Base-by-base conservation (phyloP, 106 monocot species). In the Allium fistulosum region DNA sequence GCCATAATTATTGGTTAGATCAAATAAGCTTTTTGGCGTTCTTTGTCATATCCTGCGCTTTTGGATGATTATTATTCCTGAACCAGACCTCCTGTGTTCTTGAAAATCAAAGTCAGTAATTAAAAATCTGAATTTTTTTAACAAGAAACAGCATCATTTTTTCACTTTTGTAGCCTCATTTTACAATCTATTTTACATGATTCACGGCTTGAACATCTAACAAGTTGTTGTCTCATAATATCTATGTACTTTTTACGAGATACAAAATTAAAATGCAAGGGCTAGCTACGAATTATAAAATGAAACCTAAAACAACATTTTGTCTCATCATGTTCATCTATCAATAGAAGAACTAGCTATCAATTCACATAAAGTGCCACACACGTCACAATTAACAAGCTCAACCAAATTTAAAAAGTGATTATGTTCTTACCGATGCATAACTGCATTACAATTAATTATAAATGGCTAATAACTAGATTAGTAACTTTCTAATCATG, bases 311-410 rank as follows among this genome's bases (percentile, higher is more conserved):
- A 27, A 27, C 28, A 61, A 26, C 5, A 2, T 15, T 61, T 61
- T 61, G 61, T 61, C 61, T 61, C 28, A 27, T 61, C 61, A 27
- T 5, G 61, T 26, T 27, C 14, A 61, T 10, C 26, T 61, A 61
- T 61, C 61, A 61, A 61, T 61, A 27, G 18, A 61, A 61, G 61
- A 37, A 61, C 37, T 61, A 61, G 61, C 61, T 61, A 61, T 61
- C 61, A 61, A 61, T 61, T 61, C 61, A 61, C 7, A 28, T 11
- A 61, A 26, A 37, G 9, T 3, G 26, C 61, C 10, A 14, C 61
- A 27, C 26, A 37, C 37, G 37, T 37, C 37, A 37, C 37, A 37
- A 37, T 37, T 37, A 37, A 37, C 37, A 37, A 37, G 37, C 37
- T 37, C 37, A 37, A 2, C 37, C 37, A 37, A 37, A 37, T 37